Conservation (phyloP, 805 yeast species). For the Wickerhamomyces silvicola region DNA sequence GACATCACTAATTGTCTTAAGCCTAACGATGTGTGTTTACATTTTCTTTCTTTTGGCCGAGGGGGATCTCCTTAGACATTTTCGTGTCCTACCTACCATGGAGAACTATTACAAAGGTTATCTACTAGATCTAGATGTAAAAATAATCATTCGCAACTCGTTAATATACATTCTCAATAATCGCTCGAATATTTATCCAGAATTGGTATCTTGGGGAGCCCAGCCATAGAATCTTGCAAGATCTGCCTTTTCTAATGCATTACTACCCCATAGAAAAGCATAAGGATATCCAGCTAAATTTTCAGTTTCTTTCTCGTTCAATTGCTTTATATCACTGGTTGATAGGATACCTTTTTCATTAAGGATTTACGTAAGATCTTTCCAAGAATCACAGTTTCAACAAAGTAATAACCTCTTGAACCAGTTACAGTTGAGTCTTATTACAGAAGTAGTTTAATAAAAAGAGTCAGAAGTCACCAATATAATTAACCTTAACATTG, state of each 20-base stretch:
- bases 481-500: conserved; percentile 30
- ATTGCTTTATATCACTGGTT: conserved; percentile 13
- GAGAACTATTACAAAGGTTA: too few relatives aligned
- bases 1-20: background rate
- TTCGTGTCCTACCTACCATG: conserved; percentile 7
- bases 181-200: too few relatives aligned
- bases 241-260: conserved; percentile 25
- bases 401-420: conserved; percentile 31
- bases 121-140: too few relatives aligned
- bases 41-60: background rate
- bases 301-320: conserved; percentile 14
- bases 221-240: conserved; percentile 25
- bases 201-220: conserved; percentile 16
- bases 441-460: conserved; percentile 19
- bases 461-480: conserved; percentile 26
- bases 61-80: background rate
- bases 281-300: conserved; percentile 10
- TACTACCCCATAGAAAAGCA: conserved; percentile 23
- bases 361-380: conserved; percentile 21
- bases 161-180: too few relatives aligned
- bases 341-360: conserved; percentile 10
- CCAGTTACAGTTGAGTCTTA: conserved; percentile 23
- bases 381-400: conserved; percentile 27
- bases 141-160: too few relatives aligned
- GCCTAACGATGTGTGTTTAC: background rate